Percentiles rank a stretch among this genome's conserved stretches.
Conservation (phyloP, 2,329 filamentous ascomycete species). For the Thelonectria olida region DNA sequence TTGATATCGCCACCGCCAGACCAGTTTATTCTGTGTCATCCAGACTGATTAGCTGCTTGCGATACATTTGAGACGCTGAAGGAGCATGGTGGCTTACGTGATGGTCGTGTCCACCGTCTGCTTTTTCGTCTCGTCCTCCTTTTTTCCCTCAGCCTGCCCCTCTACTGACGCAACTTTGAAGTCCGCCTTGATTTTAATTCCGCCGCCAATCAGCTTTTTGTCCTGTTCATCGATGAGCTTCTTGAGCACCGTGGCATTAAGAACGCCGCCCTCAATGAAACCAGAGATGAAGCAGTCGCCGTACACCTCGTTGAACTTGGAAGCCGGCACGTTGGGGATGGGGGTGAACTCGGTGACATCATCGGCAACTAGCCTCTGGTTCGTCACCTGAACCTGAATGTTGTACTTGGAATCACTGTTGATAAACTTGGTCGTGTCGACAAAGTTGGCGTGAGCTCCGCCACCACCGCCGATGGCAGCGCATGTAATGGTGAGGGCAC, state of each 20-base stretch:
- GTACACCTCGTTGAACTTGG: slow-evolving; percentile 26
- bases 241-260: slow-evolving; percentile 6
- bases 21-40: slow-evolving; percentile 7
- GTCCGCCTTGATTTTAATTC: neutral
- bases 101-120: neutral
- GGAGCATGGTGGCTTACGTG: neutral
- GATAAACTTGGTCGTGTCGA: slow-evolving; percentile 10
- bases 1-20: slow-evolving; percentile 21
- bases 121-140: slow-evolving; percentile 1
- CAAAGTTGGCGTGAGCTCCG: neutral
- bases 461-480: slow-evolving; percentile 3
- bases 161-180: neutral
- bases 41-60: neutral
- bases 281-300: slow-evolving; percentile 32
- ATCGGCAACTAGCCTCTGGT: slow-evolving; percentile 15
- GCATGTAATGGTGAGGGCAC: slow-evolving; percentile 3
- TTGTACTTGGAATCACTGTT: slow-evolving; percentile 13
- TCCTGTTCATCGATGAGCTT: neutral
- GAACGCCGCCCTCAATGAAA: slow-evolving; percentile 23
- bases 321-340: slow-evolving; percentile 8
- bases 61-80: neutral
- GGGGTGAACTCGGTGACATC: slow-evolving; percentile 17
- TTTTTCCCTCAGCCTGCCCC: neutral
- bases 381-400: slow-evolving; percentile 2
- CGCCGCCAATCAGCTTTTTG: slow-evolving; percentile 7